Evolutionary conservation across 176 grass and related monocot species (phyloP), one percentile per base, ranked within the genome.

Genomic region (Musa beccarii): DNA sequence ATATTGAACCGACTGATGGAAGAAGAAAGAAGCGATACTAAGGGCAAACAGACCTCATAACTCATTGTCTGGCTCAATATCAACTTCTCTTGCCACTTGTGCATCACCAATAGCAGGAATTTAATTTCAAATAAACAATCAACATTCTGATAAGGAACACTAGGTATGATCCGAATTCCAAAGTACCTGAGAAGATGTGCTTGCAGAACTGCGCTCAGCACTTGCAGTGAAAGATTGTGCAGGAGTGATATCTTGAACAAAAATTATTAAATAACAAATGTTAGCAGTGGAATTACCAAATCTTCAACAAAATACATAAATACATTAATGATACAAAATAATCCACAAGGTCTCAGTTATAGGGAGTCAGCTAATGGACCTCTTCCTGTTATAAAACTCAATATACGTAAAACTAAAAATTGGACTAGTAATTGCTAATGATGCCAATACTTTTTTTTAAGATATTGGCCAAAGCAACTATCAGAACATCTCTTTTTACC

Each of bases 41-140:
- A 24, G 55, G 8, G 63, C 20, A 82, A 63, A 74, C 77, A 0
- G 43, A 98, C 95, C 95, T 98, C 95, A 51, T 93, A 98, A 74
- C 84, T 91, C 95, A 98, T 76, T 79, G 74, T 98, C 95, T 76
- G 82, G 86, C 76, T 98, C 90, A 24, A 98, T 84, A 34, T 25
- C 84, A 66, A 89, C 90, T 22, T 85, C 82, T 28, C 53, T 79
- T 82, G 76, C 69, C 71, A 81, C 86, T 87, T 92, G 84, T 59
- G 52, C 19, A 57, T 49, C 21, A 59, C 11, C 34, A 72, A 62
- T 28, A 15, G 50, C 34, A 72, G 73, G 55, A 63, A 17, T 22
- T 70, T 16, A 72, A 14, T 73, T 25, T 63, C 29, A 62, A 23
- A 24, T 11, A 29, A 15, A 23, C 57, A 73, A 53, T 62, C 55